Evolutionary conservation across 805 yeast species (phyloP).

Genomic region (Diddensiella santjacobensis): DNA sequence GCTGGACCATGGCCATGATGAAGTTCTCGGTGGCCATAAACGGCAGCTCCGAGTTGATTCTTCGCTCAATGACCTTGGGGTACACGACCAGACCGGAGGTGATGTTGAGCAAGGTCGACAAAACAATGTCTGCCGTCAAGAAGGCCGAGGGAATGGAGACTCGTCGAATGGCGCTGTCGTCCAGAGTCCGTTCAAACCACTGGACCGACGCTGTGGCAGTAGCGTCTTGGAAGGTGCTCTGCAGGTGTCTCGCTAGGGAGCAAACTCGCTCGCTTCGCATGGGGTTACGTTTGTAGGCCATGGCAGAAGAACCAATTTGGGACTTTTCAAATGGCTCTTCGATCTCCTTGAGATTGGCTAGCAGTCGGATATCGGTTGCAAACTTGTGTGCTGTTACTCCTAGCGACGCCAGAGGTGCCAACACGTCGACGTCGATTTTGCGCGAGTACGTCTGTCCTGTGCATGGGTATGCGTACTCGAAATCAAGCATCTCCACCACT

Average conservation of each 20-base stretch:
- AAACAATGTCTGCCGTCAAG: constrained; percentile 88
- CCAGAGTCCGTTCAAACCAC: constrained; percentile 99
- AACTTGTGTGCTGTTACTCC: constrained; percentile 97
- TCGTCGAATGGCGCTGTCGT: constrained; percentile 97
- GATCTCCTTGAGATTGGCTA: constrained; percentile 94
- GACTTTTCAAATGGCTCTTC: constrained; percentile 98
- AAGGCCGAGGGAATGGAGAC: constrained; percentile 95
- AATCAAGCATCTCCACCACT: constrained; percentile 90
- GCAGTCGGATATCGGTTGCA: constrained; percentile 93
- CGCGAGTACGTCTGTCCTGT: constrained; percentile 99
- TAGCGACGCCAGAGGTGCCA: constrained; percentile 88
- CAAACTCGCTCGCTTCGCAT: constrained; percentile 99
- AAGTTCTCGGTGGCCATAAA: constrained; percentile 99
- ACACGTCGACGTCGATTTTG: constrained; percentile 92
- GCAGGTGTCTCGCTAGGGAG: constrained; percentile 94
- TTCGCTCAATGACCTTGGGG: constrained; percentile 97
- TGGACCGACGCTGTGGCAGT: constrained; percentile 96
- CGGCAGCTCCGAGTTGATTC: constrained; percentile 91
- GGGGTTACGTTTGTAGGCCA: constrained; percentile 99
- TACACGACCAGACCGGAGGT: constrained; percentile 95
- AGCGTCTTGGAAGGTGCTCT: constrained; percentile 87
- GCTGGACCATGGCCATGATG: constrained; percentile 99
- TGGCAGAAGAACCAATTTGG: constrained; percentile 97
- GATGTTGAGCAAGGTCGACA: constrained; percentile 85
- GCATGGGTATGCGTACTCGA: constrained; percentile 92